Conservation (phyloP, 2,329 filamentous ascomycete genomes). For the Elsinoe necatrix region DNA sequence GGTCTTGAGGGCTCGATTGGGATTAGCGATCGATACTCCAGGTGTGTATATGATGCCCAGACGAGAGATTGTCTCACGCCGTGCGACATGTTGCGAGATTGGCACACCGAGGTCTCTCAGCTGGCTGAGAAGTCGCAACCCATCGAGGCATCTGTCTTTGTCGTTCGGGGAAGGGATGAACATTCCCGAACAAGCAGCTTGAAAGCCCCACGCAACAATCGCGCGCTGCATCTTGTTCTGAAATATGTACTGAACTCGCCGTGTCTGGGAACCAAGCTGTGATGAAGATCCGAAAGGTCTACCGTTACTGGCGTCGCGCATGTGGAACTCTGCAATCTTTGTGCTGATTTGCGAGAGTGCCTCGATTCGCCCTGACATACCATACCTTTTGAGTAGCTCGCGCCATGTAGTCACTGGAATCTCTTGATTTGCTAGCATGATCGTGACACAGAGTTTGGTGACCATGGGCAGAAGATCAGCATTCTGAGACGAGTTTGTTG, state of each 20-base stretch:
- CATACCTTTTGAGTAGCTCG: slow-evolving; percentile 52
- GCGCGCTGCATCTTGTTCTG: slow-evolving; percentile 23
- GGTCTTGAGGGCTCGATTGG: slow-evolving; percentile 1
- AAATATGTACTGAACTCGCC: slow-evolving; percentile 2
- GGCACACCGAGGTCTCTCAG: slow-evolving; percentile 23
- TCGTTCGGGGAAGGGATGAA: not conserved
- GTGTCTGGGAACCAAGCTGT: not conserved
- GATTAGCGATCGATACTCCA: slow-evolving; percentile 15
- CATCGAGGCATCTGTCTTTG: slow-evolving; percentile 25
- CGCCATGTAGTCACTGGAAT: slow-evolving; percentile 43
- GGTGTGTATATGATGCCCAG: slow-evolving; percentile 32
- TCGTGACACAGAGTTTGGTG: slow-evolving; percentile 41
- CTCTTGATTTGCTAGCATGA: slow-evolving; percentile 34
- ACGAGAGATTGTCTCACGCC: slow-evolving; percentile 23
- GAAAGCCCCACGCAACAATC: slow-evolving; percentile 30
- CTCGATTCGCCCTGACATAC: slow-evolving; percentile 46
- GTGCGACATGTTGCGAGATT: slow-evolving; percentile 19
- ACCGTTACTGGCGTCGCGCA: not conserved
- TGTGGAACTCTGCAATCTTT: slow-evolving; percentile 38
- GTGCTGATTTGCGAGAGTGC: slow-evolving; percentile 45
- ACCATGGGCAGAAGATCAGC: slow-evolving; percentile 38
- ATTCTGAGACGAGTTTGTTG: slow-evolving; percentile 16
- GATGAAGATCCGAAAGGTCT: not conserved
- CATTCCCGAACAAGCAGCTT: slow-evolving; percentile 16
- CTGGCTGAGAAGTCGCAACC: slow-evolving; percentile 24